A percentile compares a stretch with the other conserved stretches of the same genome.
Evolutionary conservation across 805 yeast genomes (phyloP).

Genomic region (Saturnispora kantuleensis): DNA sequence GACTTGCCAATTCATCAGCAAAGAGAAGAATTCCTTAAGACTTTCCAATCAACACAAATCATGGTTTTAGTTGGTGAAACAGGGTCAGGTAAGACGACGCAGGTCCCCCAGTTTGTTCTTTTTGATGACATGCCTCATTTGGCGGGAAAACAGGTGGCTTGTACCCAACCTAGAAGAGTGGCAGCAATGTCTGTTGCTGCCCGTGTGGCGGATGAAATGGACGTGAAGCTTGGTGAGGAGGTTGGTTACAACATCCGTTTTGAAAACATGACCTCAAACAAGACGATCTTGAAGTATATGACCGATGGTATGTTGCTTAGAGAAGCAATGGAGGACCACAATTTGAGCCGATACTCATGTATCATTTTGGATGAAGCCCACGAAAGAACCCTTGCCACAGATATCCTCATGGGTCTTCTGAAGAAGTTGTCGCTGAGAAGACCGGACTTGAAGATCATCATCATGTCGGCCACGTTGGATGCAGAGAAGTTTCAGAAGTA

Average conservation of each 20-base stretch:
- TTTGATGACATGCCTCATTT: constrained; percentile 91
- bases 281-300: constrained; percentile 87
- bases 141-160: constrained; percentile 76
- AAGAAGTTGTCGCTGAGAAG: constrained; percentile 74
- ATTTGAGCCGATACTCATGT: constrained; percentile 70
- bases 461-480: constrained; percentile 96
- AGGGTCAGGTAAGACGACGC: constrained; percentile 98
- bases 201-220: constrained; percentile 97
- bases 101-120: constrained; percentile 90
- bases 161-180: constrained; percentile 95
- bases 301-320: constrained; percentile 97
- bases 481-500: constrained; percentile 79
- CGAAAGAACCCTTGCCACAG: constrained; percentile 94
- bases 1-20: constrained; percentile 92
- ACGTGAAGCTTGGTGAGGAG: constrained; percentile 82
- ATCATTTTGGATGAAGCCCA: constrained; percentile 96
- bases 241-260: constrained; percentile 95
- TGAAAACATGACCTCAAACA: constrained; percentile 74
- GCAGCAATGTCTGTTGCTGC: constrained; percentile 98
- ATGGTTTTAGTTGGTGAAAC: constrained; percentile 99
- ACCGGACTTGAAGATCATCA: constrained; percentile 80
- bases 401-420: constrained; percentile 88
- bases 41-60: constrained; percentile 81
- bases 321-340: constrained; percentile 96
- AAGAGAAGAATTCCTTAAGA: constrained; percentile 74